Base-by-base conservation (phyloP, 371 early-diverging fungal genomes). In the Actinomucor elegans region DNA sequence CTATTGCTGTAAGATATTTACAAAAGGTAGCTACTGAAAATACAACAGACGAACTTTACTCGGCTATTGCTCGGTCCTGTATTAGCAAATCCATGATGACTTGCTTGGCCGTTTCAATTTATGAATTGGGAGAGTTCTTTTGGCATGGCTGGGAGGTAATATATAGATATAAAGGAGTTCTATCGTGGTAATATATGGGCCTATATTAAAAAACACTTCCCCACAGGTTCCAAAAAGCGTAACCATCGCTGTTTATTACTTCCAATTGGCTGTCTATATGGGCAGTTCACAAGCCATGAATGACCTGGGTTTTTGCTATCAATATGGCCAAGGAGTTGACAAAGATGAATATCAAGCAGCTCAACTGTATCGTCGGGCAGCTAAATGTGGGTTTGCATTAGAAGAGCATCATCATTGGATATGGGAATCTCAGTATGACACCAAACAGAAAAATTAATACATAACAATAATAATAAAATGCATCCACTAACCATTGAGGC, bases 231-330 rank as follows among this genome's bases (percentile, higher is more conserved):
- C 49, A 27, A 49, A 49, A 37, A 49, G 38, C 21, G 49, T 38
- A 8, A 20, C 40, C 2, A 87, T 84, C 5, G 92, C 92, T 0
- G 81, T 84, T 1, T 89, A 90, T 53, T 94, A 93, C 57, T 89
- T 90, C 72, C 82, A 88, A 56, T 85, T 94, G n/a, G 91, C 96
- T 4, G 89, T 93, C 0, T 81, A 90, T 52, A 73, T 92, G 52
- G 94, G 94, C n/a, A 93, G 93, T 56, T 80, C 89, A 2, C 92
- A 94, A 67, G 91, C 94, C 2, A 92, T 92, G 66, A 84, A 88
- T 29, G 94, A 89, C 50, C 51, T 94, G 15, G 96, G 81, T 0
- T 83, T 86, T 48, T 88, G 88, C 59, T 90, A 86, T 55, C 74
- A 78, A 35, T 79, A 87, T 48, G 92, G 90, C 17, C 83, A 86